A percentile compares a stretch with the other conserved stretches of the same genome.
Conservation (phyloP, 2,329 filamentous ascomycete genomes). For the Penicillium sp. region DNA sequence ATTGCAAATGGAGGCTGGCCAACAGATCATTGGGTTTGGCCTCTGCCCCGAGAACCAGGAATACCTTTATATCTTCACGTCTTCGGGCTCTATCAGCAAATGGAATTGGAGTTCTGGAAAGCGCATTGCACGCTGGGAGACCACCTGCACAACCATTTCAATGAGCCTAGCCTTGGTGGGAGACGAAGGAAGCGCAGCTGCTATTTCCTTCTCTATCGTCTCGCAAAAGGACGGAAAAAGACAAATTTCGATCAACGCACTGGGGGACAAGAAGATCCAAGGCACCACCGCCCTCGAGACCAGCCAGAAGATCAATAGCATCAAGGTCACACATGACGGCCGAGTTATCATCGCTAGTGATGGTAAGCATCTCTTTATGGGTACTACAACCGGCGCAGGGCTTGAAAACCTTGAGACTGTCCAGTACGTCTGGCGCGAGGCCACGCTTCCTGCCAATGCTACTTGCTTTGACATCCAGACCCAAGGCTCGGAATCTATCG, state of each 20-base stretch:
- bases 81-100: constrained; percentile 43
- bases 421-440: constrained; percentile 48
- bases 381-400: constrained; percentile 38
- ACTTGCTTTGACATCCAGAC: constrained; percentile 59
- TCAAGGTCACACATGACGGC: constrained; percentile 27
- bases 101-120: constrained; percentile 52
- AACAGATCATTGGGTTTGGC: constrained; percentile 44
- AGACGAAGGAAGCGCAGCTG: constrained; percentile 22
- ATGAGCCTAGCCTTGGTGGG: constrained; percentile 20
- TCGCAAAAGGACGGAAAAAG: constrained; percentile 31
- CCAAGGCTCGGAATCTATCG: constrained; percentile 47
- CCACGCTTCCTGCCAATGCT: constrained; percentile 52
- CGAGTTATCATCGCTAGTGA: constrained; percentile 34
- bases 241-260: constrained; percentile 23
- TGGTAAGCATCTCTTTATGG: constrained; percentile 50
- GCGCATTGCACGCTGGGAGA: constrained; percentile 39
- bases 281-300: constrained; percentile 26
- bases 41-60: constrained; percentile 45
- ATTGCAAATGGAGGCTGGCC: constrained; percentile 49
- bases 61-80: constrained; percentile 47
- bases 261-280: constrained; percentile 18
- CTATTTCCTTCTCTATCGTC: constrained; percentile 35
- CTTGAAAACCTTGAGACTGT: constrained; percentile 32
- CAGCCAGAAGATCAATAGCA: constrained; percentile 20
- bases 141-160: constrained; percentile 30